Evolutionary conservation across 495 filamentous ascomycete species (phyloP), one percentile per base, ranked within the genome.

Genomic region (Xylaria venustula): DNA sequence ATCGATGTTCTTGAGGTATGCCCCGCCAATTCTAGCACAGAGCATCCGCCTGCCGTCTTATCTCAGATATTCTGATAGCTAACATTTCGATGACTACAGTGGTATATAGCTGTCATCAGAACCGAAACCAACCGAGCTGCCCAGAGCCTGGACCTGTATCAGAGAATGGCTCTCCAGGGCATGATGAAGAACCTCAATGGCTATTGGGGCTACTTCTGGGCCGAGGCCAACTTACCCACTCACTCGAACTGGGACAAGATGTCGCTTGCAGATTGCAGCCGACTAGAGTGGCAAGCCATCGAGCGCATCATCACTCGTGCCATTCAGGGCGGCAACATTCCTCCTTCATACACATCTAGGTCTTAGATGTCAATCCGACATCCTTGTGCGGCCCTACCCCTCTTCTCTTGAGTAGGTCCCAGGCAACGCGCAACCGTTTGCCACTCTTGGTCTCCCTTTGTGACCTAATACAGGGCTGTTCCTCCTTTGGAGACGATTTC

Each of bases 31-130:
- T 34, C 23, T 20, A 8, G 15, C 6, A 19, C n/a, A 37, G 2
- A 11, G 9, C 2, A 25, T 11, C 19, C 20, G 19, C 36, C 19
- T 12, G 1, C 4, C 4, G 4, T 37, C 7, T 3, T 28, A 14
- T 28, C 32, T 40, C 14, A 20, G 3, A 2, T 37, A 23, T 45
- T 20, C 1, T 34, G 14, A 25, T 44, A 32, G 22, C 37, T 52
- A 30, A 52, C 11, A 23, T 7, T 44, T 17, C 34, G 9, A 50
- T n/a, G 17, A 2, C 23, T 28, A 32, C 41, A 83, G 80, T 85
- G 76, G 69, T 85, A 83, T 68, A 79, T 83, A 22, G 66, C 71
- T 28, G 51, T 84, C 23, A 77, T 87, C 45, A 79, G 77, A 32
- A 75, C 79, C 34, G 75, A 79, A 52, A 81, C 81, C 0, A 72